These are phyloP conservation scores for Astrephomene gubernaculifera DNA, from an alignment of 139 green algal species.

Conservation along the genomic window DNA sequence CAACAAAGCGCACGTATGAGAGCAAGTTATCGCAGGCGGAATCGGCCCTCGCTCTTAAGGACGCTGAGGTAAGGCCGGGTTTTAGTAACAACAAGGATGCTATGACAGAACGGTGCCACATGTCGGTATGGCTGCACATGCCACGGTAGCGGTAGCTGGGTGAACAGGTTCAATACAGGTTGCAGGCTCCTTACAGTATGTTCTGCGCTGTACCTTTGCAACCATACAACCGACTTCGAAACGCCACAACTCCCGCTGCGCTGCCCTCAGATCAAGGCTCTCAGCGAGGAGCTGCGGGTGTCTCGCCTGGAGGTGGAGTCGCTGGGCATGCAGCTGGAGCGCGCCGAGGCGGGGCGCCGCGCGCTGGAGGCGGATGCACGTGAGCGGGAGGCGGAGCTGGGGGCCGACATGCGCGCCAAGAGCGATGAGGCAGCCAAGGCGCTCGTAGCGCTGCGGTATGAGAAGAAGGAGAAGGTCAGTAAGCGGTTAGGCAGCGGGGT, in stretches of 20 bases:
- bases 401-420: neutral
- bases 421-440: constrained; percentile 44
- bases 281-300: constrained; percentile 36
- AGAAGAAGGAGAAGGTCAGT: constrained; percentile 59
- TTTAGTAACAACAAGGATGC: too few relatives aligned
- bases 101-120: too few relatives aligned
- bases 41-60: constrained; percentile 36
- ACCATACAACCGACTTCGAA: too few relatives aligned
- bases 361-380: constrained; percentile 24
- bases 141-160: too few relatives aligned
- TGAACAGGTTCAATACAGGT: too few relatives aligned
- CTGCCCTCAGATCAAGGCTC: constrained; percentile 28
- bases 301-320: constrained; percentile 38
- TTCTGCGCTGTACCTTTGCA: too few relatives aligned
- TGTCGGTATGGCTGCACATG: too few relatives aligned
- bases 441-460: constrained; percentile 37
- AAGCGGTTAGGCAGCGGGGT: too few relatives aligned
- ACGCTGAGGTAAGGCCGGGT: constrained; percentile 68
- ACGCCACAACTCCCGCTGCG: too few relatives aligned
- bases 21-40: constrained; percentile 55
- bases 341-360: constrained; percentile 8
- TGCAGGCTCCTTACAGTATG: too few relatives aligned
- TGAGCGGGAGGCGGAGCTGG: constrained; percentile 45
- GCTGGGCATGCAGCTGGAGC: constrained; percentile 31
- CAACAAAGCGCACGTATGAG: constrained; percentile 69